phyloP scores from a whole-genome alignment of 495 filamentous ascomycete genomes.

The Hyaloscypha hepaticicola region DNA sequence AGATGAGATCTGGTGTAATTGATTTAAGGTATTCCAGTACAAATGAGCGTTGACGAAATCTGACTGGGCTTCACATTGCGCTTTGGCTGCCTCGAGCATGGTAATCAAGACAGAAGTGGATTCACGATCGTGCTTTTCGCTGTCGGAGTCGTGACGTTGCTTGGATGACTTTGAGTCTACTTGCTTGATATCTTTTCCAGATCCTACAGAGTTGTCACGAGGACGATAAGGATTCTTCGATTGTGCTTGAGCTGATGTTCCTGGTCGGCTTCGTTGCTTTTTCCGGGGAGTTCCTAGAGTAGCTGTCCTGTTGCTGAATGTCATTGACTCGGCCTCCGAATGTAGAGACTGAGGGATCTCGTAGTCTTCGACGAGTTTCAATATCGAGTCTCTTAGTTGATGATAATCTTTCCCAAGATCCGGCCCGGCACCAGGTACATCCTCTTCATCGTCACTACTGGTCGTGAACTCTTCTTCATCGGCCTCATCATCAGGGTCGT shows the following conservation, averaged over 20 bases:
- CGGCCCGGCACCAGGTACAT: constrained; percentile 59
- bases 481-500: constrained; percentile 63
- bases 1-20: constrained; percentile 60
- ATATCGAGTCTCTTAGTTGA: constrained; percentile 75
- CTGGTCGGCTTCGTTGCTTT: constrained; percentile 26
- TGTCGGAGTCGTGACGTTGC: constrained; percentile 28
- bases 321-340: constrained; percentile 52
- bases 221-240: constrained; percentile 57
- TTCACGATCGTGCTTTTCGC: constrained; percentile 30
- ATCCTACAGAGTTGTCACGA: constrained; percentile 34
- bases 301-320: constrained; percentile 60
- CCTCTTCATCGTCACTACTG: constrained; percentile 65
- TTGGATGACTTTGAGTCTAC: constrained; percentile 22
- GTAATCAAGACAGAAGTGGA: constrained; percentile 52
- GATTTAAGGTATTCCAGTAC: constrained; percentile 66
- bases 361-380: constrained; percentile 78
- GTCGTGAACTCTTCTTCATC: constrained; percentile 64
- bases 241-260: constrained; percentile 24
- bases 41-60: constrained; percentile 70
- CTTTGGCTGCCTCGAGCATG: constrained; percentile 68
- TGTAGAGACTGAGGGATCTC: constrained; percentile 65
- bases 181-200: constrained; percentile 32
- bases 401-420: constrained; percentile 81
- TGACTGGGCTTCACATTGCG: constrained; percentile 64
- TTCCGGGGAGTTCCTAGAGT: constrained; percentile 26